Evolutionary conservation across 1,139 yeast species (phyloP).

Genomic region (Pichia sp.): DNA sequence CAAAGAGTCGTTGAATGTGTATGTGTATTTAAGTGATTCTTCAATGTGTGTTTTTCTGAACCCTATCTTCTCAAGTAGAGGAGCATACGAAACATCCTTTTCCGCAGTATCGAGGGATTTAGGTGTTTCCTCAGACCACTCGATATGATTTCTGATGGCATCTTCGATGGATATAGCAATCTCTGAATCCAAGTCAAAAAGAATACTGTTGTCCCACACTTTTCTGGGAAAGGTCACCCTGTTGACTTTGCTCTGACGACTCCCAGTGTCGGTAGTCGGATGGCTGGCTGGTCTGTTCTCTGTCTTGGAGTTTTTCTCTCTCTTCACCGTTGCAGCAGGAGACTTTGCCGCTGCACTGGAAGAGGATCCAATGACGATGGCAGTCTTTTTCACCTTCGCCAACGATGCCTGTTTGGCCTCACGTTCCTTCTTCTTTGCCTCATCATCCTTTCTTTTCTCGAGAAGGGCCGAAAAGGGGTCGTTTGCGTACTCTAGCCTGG

Average conservation of each 20-base stretch:
- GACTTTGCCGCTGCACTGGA: background rate
- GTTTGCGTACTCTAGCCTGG: slow-evolving; percentile 51
- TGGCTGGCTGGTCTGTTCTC: too few species aligned
- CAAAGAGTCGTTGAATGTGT: slow-evolving; percentile 49
- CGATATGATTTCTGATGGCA: slow-evolving; percentile 48
- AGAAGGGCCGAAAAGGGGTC: slow-evolving; percentile 68
- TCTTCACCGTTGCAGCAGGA: too few species aligned
- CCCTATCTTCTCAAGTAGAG: slow-evolving; percentile 46
- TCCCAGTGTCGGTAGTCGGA: background rate
- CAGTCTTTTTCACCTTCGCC: slow-evolving; percentile 40
- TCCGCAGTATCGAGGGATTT: background rate
- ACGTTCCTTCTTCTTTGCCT: slow-evolving; percentile 42
- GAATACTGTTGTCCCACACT: slow-evolving; percentile 54
- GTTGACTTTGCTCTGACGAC: slow-evolving; percentile 12
- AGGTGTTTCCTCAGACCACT: slow-evolving; percentile 41
- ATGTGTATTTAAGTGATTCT: slow-evolving; percentile 66
- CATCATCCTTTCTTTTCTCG: slow-evolving; percentile 46
- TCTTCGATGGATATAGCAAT: slow-evolving; percentile 51
- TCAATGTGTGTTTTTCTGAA: slow-evolving; percentile 64
- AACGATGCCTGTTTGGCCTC: slow-evolving; percentile 38
- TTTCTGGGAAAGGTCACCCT: slow-evolving; percentile 46
- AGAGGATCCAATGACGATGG: slow-evolving; percentile 35
- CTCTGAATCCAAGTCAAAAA: slow-evolving; percentile 46
- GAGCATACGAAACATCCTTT: slow-evolving; percentile 14
- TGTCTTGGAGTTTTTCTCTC: too few species aligned